Evolutionary conservation across 73 alveolate genomes (phyloP).

Genomic region (Uronychia setigera): DNA sequence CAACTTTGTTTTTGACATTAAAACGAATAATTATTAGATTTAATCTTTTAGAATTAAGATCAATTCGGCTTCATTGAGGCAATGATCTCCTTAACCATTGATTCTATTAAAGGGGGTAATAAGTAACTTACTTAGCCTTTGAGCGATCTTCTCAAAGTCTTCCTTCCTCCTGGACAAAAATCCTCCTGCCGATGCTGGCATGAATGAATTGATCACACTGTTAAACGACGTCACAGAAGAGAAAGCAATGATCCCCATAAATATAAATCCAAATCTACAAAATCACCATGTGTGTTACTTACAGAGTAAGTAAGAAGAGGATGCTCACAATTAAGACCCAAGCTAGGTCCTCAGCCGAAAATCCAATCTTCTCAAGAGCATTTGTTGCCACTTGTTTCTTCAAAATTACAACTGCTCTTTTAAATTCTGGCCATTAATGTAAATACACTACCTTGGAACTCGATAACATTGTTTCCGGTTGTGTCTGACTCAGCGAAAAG

Average conservation of each 20-base stretch:
- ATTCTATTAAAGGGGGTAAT: neutral
- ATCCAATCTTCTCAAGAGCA: constrained; percentile 16
- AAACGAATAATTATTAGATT: too few species aligned
- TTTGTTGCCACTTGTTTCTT: constrained; percentile 21
- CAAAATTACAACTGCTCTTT: neutral
- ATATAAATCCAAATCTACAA: constrained; percentile 14
- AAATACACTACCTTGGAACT: neutral
- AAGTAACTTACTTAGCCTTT: too few species aligned
- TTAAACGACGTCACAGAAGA: constrained; percentile 6
- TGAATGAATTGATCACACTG: constrained; percentile 16
- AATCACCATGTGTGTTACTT: too few species aligned
- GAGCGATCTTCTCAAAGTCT: too few species aligned
- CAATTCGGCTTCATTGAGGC: too few species aligned
- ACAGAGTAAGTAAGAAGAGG: constrained; percentile 7
- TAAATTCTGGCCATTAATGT: constrained; percentile 9
- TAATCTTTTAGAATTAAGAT: too few species aligned
- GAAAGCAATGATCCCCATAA: constrained; percentile 23
- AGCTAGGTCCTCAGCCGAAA: constrained; percentile 16
- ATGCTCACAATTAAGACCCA: constrained; percentile 4
- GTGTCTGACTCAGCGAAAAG: constrained; percentile 18
- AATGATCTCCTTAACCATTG: neutral
- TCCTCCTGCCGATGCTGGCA: constrained; percentile 35
- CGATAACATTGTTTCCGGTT: constrained; percentile 4
- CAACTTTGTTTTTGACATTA: too few species aligned
- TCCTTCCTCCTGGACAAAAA: too few species aligned